phyloP scores from a whole-genome alignment of 805 yeast genomes.

The Kuraishia ogatae region DNA sequence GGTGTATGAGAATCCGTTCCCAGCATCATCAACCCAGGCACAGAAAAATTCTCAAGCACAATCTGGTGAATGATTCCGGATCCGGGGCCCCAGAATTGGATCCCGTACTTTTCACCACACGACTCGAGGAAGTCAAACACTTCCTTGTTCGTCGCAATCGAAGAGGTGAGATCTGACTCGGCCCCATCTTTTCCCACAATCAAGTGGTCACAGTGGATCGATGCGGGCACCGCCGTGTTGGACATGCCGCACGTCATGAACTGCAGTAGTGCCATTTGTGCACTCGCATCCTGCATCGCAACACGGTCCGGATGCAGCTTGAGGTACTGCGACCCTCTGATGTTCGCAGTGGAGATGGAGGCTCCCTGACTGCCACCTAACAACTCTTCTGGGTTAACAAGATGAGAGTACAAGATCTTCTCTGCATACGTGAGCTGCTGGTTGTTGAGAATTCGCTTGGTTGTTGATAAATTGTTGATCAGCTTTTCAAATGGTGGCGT shows the following conservation, averaged over 20 bases:
- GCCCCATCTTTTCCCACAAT: conserved; percentile 96
- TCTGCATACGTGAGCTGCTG: conserved; percentile 89
- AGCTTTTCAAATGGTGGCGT: conserved; percentile 86
- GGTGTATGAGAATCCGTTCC: conserved; percentile 99
- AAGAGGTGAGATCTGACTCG: conserved; percentile 72
- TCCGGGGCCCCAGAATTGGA: conserved; percentile 99
- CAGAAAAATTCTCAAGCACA: conserved; percentile 91
- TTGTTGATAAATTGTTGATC: conserved; percentile 45
- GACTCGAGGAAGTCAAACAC: conserved; percentile 86
- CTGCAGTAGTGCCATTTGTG: conserved; percentile 96
- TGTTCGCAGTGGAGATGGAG: conserved; percentile 20
- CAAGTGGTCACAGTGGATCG: conserved; percentile 97
- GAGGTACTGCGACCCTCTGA: conserved; percentile 84
- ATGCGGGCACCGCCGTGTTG: conserved; percentile 86
- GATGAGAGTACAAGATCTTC: conserved; percentile 89
- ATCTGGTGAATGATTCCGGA: conserved; percentile 98
- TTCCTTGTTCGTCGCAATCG: conserved; percentile 85
- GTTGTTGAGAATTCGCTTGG: conserved; percentile 20
- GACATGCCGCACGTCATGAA: conserved; percentile 94
- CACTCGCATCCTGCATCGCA: conserved; percentile 98
- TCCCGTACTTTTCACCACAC: conserved; percentile 91
- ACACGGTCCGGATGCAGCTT: conserved; percentile 96
- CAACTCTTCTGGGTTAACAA: conserved; percentile 87
- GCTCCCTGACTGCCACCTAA: conserved; percentile 34
- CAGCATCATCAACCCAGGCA: conserved; percentile 94